phyloP scores from a whole-genome alignment of 2,329 filamentous ascomycete genomes.

The Macrophomina pseudophaseolina region DNA sequence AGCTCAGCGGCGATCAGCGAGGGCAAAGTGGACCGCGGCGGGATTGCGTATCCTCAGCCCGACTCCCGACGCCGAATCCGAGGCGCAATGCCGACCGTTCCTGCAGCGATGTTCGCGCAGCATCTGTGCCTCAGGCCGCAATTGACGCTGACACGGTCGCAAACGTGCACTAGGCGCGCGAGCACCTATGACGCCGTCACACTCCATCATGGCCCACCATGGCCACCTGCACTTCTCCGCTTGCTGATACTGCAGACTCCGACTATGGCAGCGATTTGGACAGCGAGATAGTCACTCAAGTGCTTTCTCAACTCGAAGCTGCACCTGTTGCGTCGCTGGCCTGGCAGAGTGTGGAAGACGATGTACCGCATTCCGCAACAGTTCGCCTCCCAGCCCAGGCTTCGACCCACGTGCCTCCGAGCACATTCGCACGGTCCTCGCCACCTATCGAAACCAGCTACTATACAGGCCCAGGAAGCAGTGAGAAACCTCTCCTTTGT shows the following conservation, averaged over 20 bases:
- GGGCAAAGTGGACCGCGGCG: slow-evolving; percentile 6
- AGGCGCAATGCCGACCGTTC: neutral
- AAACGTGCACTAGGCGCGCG: neutral
- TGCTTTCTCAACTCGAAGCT: slow-evolving; percentile 54
- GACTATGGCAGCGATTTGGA: slow-evolving; percentile 70
- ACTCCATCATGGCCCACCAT: slow-evolving; percentile 10
- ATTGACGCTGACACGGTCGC: neutral
- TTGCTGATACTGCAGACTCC: neutral
- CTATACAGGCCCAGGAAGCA: slow-evolving; percentile 42
- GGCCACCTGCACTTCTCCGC: neutral
- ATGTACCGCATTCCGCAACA: slow-evolving; percentile 27
- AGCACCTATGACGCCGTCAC: slow-evolving; percentile 18
- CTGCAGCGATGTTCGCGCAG: neutral
- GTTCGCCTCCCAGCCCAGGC: neutral
- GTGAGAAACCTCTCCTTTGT: slow-evolving; percentile 31
- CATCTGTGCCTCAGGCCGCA: neutral
- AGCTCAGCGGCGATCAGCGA: slow-evolving; percentile 20
- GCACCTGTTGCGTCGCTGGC: slow-evolving; percentile 37
- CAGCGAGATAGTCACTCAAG: slow-evolving; percentile 56
- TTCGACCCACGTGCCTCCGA: neutral
- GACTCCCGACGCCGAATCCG: neutral
- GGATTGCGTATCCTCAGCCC: neutral
- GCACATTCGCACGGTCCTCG: neutral
- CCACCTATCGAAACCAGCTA: slow-evolving; percentile 50
- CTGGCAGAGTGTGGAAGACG: slow-evolving; percentile 33